Evolutionary conservation across 2,329 filamentous ascomycete species (phyloP), one percentile per base, ranked within the genome.

Genomic region (Scytalidium sp.): DNA sequence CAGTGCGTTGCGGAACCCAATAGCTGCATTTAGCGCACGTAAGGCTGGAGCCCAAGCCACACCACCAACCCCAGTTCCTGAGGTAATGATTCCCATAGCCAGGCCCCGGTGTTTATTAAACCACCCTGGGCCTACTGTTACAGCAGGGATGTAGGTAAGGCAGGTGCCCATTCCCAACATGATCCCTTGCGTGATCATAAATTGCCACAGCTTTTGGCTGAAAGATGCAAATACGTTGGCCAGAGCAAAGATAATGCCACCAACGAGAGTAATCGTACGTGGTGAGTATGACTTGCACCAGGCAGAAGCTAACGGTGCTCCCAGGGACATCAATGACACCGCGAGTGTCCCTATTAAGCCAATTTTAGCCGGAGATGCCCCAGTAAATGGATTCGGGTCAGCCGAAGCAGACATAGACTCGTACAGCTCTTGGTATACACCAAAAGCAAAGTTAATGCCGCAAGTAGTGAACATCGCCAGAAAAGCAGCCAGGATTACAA

Each of bases 401-500:
- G 13, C 8, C 8, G 32, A 8, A 0, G 58, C 63, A n/a, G 53
- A 50, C 54, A 70, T 58, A 3, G 60, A 57, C 43, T 70, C 67
- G 32, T 70, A 71, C 0, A 70, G 58, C 5, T 64, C 67, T 58
- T 71, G 67, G 42, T 69, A 71, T 32, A 72, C 65, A 25, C 69
- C 69, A 39, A 70, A 71, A 9, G 65, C 61, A 47, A 72, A 72
- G 42, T 64, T 66, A 19, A 70, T 61, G 19, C 67, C 67, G 43
- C 67, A 68, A 43, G 58, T 60, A 27, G 64, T 69, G 42, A 68
- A 67, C 10, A 64, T 63, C 8, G 68, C 55, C 13, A 60, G 53
- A 43, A 65, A 65, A 32, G 63, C 52, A 40, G 56, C 60, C 41
- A 45, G 48, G 45, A 48, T 36, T 27, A 53, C 46, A 20, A 56